Percentiles rank a stretch among this genome's conserved stretches.
Conservation (phyloP, 176 grass and related monocot species). For the Aegilops tauschii region DNA sequence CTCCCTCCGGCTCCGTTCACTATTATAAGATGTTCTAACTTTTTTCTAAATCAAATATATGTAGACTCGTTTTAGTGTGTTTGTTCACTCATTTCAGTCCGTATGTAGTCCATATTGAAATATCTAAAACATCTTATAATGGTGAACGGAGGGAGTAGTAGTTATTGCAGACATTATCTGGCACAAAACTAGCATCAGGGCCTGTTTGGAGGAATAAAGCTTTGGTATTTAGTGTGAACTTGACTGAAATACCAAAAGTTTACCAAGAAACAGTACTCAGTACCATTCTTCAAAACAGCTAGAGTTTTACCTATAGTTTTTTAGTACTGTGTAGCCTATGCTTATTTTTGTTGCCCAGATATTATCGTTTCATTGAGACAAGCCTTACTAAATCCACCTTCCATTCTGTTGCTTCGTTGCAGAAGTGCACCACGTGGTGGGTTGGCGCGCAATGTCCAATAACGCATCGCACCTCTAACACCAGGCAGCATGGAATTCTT, state of each 20-base stretch:
- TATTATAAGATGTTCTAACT: too few species aligned
- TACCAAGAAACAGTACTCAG: neutral
- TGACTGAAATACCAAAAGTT: neutral
- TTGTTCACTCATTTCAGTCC: too few species aligned
- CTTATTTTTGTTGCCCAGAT: neutral
- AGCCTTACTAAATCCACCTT: neutral
- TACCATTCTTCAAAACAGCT: neutral
- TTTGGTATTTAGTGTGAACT: neutral
- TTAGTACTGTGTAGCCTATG: neutral
- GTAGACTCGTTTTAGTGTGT: too few species aligned
- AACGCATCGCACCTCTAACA: conserved; percentile 42
- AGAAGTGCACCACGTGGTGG: conserved; percentile 56
- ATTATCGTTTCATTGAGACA: neutral
- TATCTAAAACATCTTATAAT: too few species aligned
- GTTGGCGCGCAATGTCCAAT: conserved; percentile 51
- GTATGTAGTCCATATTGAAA: too few species aligned
- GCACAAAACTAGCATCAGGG: neutral
- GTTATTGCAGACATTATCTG: neutral
- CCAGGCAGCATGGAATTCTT: conserved; percentile 41
- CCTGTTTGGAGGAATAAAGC: neutral
- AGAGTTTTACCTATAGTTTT: neutral
- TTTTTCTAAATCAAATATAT: too few species aligned
- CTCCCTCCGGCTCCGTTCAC: too few species aligned
- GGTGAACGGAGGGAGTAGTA: neutral
- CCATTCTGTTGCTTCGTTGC: conserved; percentile 28